A percentile compares a stretch with the other conserved stretches of the same genome.
phyloP scores from a whole-genome alignment of 1,139 yeast genomes.

The Suhomyces ambrosiae region DNA sequence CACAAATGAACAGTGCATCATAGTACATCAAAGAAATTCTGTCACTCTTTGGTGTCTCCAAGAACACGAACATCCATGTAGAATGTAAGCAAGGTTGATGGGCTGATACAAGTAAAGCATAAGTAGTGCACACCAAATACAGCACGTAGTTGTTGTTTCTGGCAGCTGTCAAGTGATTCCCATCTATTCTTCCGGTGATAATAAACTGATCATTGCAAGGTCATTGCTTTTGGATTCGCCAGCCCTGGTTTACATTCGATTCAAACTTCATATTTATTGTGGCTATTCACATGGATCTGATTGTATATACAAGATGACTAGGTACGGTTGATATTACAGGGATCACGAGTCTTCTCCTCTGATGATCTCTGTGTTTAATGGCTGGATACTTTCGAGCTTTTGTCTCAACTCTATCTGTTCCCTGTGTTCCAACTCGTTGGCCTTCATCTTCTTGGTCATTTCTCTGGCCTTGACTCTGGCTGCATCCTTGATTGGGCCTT shows the following conservation, averaged over 20 bases:
- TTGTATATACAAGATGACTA: not conserved
- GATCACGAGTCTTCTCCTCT: constrained; percentile 36
- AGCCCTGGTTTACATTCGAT: no score
- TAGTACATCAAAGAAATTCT: constrained; percentile 48
- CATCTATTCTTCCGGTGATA: no score
- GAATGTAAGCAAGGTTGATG: not conserved
- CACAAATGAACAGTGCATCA: constrained; percentile 42
- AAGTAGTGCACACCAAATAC: no score
- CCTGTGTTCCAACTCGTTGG: constrained; percentile 73
- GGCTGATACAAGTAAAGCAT: no score
- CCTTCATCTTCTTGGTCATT: constrained; percentile 41
- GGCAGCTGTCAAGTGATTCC: no score
- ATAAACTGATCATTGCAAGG: no score
- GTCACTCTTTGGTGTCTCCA: constrained; percentile 52
- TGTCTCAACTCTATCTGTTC: constrained; percentile 69
- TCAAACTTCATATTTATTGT: not conserved
- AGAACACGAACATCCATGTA: constrained; percentile 47
- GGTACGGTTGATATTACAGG: not conserved
- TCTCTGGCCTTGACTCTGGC: constrained; percentile 54
- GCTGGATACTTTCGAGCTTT: constrained; percentile 67
- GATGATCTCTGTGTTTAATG: constrained; percentile 49
- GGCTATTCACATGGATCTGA: not conserved
- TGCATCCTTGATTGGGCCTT: constrained; percentile 81
- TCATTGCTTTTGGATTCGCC: no score
- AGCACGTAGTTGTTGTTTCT: no score